phyloP scores from a whole-genome alignment of 176 grass and related monocot genomes.

The Bonia amplexicaulis region DNA sequence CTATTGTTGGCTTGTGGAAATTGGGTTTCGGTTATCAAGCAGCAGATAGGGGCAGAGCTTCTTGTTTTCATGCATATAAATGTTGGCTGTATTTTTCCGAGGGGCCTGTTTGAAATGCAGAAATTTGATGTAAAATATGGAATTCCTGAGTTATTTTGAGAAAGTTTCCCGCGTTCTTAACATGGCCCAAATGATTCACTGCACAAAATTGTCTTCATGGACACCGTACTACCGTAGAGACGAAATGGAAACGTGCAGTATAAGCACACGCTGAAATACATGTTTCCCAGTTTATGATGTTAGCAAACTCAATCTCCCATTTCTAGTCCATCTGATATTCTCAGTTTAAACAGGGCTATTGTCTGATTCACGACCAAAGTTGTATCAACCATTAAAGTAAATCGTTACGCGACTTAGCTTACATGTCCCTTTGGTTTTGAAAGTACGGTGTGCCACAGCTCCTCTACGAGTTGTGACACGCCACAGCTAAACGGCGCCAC shows the following conservation, averaged over 20 bases:
- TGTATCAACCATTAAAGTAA: neutral
- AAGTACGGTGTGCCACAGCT: neutral
- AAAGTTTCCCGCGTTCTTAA: neutral
- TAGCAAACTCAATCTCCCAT: neutral
- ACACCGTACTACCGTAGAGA: neutral
- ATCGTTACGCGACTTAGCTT: neutral
- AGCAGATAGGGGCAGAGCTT: neutral
- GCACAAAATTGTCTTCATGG: neutral
- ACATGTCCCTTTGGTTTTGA: neutral
- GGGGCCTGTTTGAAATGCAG: too few relatives aligned
- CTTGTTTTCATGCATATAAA: neutral
- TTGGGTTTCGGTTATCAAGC: neutral
- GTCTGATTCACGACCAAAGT: neutral
- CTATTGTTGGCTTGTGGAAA: constrained; percentile 4
- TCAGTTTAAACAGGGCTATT: neutral
- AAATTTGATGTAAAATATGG: neutral
- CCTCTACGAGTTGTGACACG: neutral
- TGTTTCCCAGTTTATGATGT: neutral
- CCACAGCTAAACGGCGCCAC: neutral
- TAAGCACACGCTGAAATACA: neutral
- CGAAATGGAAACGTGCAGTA: neutral
- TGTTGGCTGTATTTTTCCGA: neutral
- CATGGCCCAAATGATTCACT: neutral
- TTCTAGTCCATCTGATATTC: neutral
- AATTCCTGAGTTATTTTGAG: neutral